Conservation (phyloP, 2,329 filamentous ascomycete genomes). For the Verticillium isaacii region DNA sequence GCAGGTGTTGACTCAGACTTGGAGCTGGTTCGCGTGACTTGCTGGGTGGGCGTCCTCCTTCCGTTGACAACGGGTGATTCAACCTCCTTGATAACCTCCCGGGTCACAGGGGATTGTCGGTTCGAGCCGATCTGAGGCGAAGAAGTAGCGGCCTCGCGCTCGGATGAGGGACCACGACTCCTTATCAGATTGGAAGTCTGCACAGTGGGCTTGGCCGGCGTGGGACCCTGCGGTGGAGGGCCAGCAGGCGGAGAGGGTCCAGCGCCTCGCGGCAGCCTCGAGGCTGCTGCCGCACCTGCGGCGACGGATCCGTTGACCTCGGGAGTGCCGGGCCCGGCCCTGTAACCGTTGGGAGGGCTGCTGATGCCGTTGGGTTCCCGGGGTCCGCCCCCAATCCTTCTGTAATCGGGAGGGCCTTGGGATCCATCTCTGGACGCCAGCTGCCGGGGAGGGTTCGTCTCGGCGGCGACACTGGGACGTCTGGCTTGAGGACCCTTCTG, state of each 20-base stretch:
- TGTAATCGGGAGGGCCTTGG: slow-evolving; percentile 44
- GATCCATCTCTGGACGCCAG: slow-evolving; percentile 46
- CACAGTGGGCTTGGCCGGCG: slow-evolving; percentile 40
- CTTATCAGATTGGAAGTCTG: slow-evolving; percentile 36
- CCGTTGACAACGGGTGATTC: slow-evolving; percentile 55
- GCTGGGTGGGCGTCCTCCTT: slow-evolving; percentile 59
- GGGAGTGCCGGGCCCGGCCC: slow-evolving; percentile 30
- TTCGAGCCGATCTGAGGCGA: slow-evolving; percentile 27
- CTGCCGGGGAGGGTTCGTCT: slow-evolving; percentile 25
- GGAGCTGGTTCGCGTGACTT: slow-evolving; percentile 27
- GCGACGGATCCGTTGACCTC: slow-evolving; percentile 31
- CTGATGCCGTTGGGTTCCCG: slow-evolving; percentile 27
- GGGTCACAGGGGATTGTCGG: slow-evolving; percentile 36
- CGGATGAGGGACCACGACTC: slow-evolving; percentile 44
- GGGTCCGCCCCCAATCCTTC: slow-evolving; percentile 36
- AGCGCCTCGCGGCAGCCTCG: slow-evolving; percentile 35
- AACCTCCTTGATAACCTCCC: slow-evolving; percentile 34
- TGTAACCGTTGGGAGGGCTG: slow-evolving; percentile 35
- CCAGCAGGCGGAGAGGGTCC: slow-evolving; percentile 29
- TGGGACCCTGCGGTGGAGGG: slow-evolving; percentile 51
- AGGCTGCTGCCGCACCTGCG: slow-evolving; percentile 23
- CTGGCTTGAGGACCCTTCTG: slow-evolving; percentile 33
- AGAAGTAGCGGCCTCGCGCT: slow-evolving; percentile 30
- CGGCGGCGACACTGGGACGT: slow-evolving; percentile 37
- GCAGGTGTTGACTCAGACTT: slow-evolving; percentile 27